Evolutionary conservation across 2,329 filamentous ascomycete species (phyloP).

Genomic region (Phaeosphaeria sp.): DNA sequence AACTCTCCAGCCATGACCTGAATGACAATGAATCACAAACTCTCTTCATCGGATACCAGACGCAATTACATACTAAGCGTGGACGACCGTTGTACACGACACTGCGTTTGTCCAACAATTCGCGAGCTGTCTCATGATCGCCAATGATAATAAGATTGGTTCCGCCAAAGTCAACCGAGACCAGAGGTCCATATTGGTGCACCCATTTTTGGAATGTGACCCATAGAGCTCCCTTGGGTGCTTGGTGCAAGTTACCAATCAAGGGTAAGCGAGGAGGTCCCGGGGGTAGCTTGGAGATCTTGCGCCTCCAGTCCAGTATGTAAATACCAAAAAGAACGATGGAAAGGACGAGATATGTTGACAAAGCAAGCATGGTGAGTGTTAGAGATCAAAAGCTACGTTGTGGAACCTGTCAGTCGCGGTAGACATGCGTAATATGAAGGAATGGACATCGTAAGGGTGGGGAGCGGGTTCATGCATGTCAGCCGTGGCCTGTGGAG

Average conservation of each 20-base stretch:
- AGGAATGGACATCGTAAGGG: not conserved
- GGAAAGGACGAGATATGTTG: not conserved
- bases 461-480: not conserved
- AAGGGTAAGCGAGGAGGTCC: constrained; percentile 38
- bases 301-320: not conserved
- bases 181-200: constrained; percentile 44
- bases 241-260: constrained; percentile 45
- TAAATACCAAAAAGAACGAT: not conserved
- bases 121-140: constrained; percentile 56
- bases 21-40: not conserved
- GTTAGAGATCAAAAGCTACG: not conserved
- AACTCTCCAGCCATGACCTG: constrained; percentile 57
- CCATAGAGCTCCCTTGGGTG: constrained; percentile 28
- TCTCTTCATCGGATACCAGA: not conserved
- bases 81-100: constrained; percentile 56
- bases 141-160: constrained; percentile 52
- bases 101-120: constrained; percentile 61
- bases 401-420: not conserved
- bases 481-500: not conserved
- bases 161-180: constrained; percentile 40
- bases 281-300: constrained; percentile 22
- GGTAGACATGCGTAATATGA: not conserved
- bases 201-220: constrained; percentile 40
- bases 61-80: constrained; percentile 48
- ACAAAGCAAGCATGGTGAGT: not conserved